Evolutionary conservation across 192 early-diverging fungal species (phyloP).

Genomic region (Diversispora epigaea): DNA sequence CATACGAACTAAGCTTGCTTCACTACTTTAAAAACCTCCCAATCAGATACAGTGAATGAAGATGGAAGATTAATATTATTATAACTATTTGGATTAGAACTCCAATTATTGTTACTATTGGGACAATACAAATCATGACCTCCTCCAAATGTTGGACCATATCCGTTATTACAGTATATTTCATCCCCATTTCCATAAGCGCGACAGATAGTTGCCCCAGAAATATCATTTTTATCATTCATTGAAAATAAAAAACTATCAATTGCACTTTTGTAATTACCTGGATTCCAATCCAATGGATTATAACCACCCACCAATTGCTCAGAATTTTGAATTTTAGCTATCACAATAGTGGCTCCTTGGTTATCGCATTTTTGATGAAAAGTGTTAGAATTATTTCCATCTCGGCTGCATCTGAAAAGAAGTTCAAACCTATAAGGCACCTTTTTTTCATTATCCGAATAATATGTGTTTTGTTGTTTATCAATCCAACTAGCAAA

Average conservation of each 20-base stretch:
- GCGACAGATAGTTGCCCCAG: neutral
- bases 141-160: neutral
- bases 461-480: neutral
- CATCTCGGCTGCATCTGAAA: neutral
- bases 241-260: neutral
- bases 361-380: neutral
- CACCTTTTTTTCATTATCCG: neutral
- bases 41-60: neutral
- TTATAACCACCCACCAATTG: slow-evolving; percentile 1
- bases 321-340: slow-evolving; percentile 5
- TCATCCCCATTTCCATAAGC: neutral
- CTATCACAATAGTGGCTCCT: neutral
- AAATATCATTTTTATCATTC: neutral
- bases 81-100: neutral
- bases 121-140: neutral
- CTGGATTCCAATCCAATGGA: neutral
- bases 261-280: neutral
- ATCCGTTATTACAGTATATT: neutral
- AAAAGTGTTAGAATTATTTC: neutral
- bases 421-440: neutral
- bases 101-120: neutral
- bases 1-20: no score
- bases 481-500: slow-evolving; percentile 7
- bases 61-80: neutral
- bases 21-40: neutral